Evolutionary conservation across 306 rosid species (phyloP), one percentile per base, ranked within the genome.

Genomic region (Prosopis cineraria): DNA sequence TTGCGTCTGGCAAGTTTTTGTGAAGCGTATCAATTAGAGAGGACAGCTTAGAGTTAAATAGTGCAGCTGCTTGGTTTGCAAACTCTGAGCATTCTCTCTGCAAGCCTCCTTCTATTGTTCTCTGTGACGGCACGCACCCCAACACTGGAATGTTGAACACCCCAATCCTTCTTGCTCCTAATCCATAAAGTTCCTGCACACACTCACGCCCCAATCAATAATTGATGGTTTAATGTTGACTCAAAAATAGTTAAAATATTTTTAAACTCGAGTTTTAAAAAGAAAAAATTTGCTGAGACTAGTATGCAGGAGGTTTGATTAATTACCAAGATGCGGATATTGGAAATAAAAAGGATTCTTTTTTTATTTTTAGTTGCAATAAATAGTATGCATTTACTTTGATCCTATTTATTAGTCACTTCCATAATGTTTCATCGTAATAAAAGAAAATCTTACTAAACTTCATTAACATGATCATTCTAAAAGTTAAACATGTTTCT

Each of bases 71-170:
- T 67, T 62, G 60, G 72, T 93, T 91, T 40, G 74, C 81, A 3
- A 17, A 45, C 50, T 83, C 76, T 34, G 88, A 81, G 67, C 98
- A 93, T 3, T 17, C 78, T 73, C 88, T 84, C 1, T 53, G 7
- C 1, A 58, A 27, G 58, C 87, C 95, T 75, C 93, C 90, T 10
- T 10, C 52, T 5, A 87, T 3, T 30, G 92, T 91, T 73, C 93
- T 89, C 80, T 91, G 87, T 22, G 89, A 75, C 27, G 98, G 98
- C 27, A 88, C 83, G 25, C 96, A 91, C 78, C 98, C 96, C 20
- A 90, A 45, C 33, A 77, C 48, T 14, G 89, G 87, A 43, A 89
- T 2, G 33, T 86, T 72, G 6, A 89, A 2, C 19, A 89, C 85
- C 52, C 93, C 92, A 63, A 90, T 90, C 36, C 85, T 85, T 84